A percentile compares a stretch with the other conserved stretches of the same genome.
These are phyloP conservation scores for Puccinia horiana DNA, from an alignment of 1,284 basidiomycete genomes.

Conservation along the genomic window DNA sequence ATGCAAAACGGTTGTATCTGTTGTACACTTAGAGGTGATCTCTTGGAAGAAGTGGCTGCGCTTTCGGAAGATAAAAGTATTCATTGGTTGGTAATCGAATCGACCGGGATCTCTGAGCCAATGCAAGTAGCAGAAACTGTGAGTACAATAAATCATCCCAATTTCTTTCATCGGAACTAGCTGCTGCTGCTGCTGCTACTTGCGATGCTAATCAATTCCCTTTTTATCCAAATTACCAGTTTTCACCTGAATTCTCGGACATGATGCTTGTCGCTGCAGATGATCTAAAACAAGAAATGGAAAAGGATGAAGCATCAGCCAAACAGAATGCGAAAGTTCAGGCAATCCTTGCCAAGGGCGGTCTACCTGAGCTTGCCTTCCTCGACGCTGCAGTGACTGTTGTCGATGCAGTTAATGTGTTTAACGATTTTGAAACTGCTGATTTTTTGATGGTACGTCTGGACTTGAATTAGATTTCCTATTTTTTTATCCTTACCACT, in stretches of 20 bases:
- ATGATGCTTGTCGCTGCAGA: constrained; percentile 57
- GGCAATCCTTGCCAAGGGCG: constrained; percentile 60
- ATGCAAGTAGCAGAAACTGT: constrained; percentile 57
- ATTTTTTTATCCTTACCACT: background rate
- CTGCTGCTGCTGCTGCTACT: too few species aligned
- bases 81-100: constrained; percentile 62
- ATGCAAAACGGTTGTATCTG: constrained; percentile 63
- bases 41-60: constrained; percentile 62
- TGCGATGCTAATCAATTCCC: too few species aligned
- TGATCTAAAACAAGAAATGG: constrained; percentile 53
- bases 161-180: background rate
- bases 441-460: constrained; percentile 62
- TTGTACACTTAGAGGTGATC: constrained; percentile 62
- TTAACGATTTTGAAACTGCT: constrained; percentile 61
- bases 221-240: constrained; percentile 59
- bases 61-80: constrained; percentile 59
- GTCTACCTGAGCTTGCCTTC: constrained; percentile 58
- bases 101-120: constrained; percentile 61
- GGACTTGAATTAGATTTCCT: constrained; percentile 51
- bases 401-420: constrained; percentile 58
- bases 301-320: constrained; percentile 53
- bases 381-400: constrained; percentile 58
- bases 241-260: constrained; percentile 58
- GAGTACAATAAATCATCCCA: background rate
- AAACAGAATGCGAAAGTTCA: constrained; percentile 57